Evolutionary conservation across 371 early-diverging fungal genomes (phyloP).

Genomic region (Nematocida major): DNA sequence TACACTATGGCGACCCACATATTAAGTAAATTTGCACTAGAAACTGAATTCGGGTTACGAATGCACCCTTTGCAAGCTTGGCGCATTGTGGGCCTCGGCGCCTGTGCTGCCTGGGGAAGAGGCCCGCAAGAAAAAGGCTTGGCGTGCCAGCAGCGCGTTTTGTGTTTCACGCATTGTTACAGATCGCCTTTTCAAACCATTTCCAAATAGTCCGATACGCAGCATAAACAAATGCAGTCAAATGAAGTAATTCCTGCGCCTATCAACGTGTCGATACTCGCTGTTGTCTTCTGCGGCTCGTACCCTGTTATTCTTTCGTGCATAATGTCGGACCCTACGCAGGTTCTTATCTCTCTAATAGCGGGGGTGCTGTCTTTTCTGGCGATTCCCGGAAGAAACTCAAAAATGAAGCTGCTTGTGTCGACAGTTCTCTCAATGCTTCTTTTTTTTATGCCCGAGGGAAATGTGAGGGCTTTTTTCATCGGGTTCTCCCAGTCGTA

Average conservation of each 20-base stretch:
- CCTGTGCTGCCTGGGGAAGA: too few species aligned
- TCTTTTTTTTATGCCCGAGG: conserved; percentile 7
- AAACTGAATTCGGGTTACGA: not conserved
- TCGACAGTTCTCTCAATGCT: not conserved
- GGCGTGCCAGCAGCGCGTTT: too few species aligned
- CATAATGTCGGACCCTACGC: conserved; percentile 30
- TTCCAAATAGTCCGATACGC: not conserved
- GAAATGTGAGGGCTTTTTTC: not conserved
- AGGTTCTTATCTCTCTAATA: conserved; percentile 26
- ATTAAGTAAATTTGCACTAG: not conserved
- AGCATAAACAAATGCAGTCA: not conserved
- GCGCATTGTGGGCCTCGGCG: not conserved
- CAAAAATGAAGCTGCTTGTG: conserved; percentile 9
- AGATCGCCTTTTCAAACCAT: not conserved
- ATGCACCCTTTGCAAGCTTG: not conserved
- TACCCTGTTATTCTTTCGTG: conserved; percentile 22
- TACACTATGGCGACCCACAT: conserved; percentile 64
- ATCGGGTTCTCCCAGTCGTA: conserved; percentile 16
- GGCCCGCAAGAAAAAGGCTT: too few species aligned
- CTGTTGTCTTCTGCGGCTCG: not conserved
- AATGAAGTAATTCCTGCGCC: not conserved
- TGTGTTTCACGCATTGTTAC: not conserved
- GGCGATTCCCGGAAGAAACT: not conserved
- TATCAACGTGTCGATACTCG: not conserved
- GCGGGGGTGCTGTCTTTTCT: conserved; percentile 12